Conservation (phyloP, 495 filamentous ascomycete species). For the Achaetomiella virescens region DNA sequence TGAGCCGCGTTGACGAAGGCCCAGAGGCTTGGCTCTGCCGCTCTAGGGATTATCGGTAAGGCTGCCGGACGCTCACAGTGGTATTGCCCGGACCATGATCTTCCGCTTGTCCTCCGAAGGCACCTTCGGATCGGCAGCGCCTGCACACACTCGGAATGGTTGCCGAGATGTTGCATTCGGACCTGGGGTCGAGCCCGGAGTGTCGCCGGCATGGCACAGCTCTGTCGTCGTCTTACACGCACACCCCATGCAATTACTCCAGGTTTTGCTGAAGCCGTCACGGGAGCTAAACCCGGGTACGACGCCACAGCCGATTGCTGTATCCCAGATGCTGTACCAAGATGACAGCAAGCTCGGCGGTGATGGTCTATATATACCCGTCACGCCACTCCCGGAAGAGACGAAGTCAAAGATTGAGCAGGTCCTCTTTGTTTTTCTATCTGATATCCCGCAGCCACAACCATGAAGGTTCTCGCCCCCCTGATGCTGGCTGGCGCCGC, state of each 20-base stretch:
- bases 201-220: slow-evolving; percentile 5
- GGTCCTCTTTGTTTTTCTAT: background rate
- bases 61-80: slow-evolving; percentile 12
- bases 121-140: background rate
- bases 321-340: background rate
- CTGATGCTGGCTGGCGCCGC: slow-evolving; percentile 21
- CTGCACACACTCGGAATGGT: slow-evolving; percentile 13
- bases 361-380: background rate
- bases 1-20: background rate
- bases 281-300: slow-evolving; percentile 1
- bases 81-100: slow-evolving; percentile 11
- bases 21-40: slow-evolving; percentile 25
- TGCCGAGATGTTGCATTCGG: slow-evolving; percentile 18
- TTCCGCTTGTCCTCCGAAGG: slow-evolving; percentile 12
- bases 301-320: background rate
- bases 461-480: slow-evolving; percentile 27
- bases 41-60: slow-evolving; percentile 20
- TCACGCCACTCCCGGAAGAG: background rate
- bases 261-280: background rate
- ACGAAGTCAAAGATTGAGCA: background rate
- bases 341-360: background rate
- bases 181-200: slow-evolving; percentile 3
- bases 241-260: background rate
- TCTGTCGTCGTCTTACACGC: background rate
- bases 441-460: background rate